A percentile compares a stretch with the other conserved stretches of the same genome.
Conservation (phyloP, 164 flowering plant species). For the Brasenia schreberi region DNA sequence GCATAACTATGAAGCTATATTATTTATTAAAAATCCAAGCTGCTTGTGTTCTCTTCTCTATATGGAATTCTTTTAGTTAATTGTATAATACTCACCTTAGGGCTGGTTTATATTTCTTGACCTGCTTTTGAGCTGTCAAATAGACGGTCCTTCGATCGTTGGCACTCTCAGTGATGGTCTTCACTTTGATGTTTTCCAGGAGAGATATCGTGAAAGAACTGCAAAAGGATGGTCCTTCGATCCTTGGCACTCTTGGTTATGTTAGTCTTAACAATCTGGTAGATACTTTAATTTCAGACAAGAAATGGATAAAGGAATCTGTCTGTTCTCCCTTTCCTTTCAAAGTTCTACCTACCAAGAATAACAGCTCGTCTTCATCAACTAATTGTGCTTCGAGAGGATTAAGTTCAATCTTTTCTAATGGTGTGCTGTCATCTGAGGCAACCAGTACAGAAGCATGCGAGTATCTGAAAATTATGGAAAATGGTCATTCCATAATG, state of each 20-base stretch:
- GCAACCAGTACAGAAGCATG: not conserved
- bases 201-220: constrained; percentile 34
- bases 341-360: constrained; percentile 15
- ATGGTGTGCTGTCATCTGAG: not conserved
- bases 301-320: constrained; percentile 60
- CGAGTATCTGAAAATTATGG: not conserved
- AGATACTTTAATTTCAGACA: constrained; percentile 47
- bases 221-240: constrained; percentile 42
- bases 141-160: constrained; percentile 45
- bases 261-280: constrained; percentile 33
- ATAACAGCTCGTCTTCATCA: constrained; percentile 6
- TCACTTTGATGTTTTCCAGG: constrained; percentile 20
- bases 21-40: too few species aligned
- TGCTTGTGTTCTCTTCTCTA: too few species aligned
- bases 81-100: not conserved
- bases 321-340: constrained; percentile 31
- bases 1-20: too few species aligned
- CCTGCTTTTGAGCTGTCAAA: constrained; percentile 6
- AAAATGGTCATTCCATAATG: not conserved
- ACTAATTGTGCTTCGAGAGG: constrained; percentile 23
- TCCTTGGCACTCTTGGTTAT: constrained; percentile 25
- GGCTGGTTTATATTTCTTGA: too few species aligned
- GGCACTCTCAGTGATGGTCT: constrained; percentile 20
- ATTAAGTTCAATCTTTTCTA: constrained; percentile 34
- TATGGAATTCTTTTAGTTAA: not conserved